Base-by-base conservation (phyloP, 805 yeast genomes). In the Metschnikowia vanudenii region DNA sequence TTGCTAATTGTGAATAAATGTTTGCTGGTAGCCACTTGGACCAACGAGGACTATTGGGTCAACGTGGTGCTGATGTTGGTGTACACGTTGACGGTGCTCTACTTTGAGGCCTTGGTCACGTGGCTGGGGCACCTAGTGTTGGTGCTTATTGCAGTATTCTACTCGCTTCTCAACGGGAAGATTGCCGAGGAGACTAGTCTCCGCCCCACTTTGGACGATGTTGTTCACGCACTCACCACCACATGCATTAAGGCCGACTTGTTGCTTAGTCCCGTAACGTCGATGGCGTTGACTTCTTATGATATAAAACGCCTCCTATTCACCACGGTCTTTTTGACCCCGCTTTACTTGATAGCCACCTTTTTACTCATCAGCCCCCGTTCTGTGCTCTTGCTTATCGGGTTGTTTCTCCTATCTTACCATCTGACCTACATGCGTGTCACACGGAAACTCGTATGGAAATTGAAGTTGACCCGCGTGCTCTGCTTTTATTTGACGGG, bases 341-440 rank as follows among this genome's bases (percentile, higher is more conserved):
- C 99, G 5, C 63, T 88, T 8, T 90, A 94, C 64, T 77, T 91
- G 51, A 68, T 87, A 12, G 63, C 84, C 26, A 79, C 91, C 13
- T 76, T 79, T 51, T 79, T 87, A 58, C 57, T 91, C 24, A 67
- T 92, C 37, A 75, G 85, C 9, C 96, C 97, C 41, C 78, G 89
- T 48, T 73, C 77, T 13, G 67, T 89, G 38, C 62, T 90, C 20
- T 67, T 89, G 29, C 56, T 78, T 1, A 59, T 74, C 10, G 92
- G 94, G 1, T 41, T 78, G 29, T 80, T 80, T 51, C 65, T 84
- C 4, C 72, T 92, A 46, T 82, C 96, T 1, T 92, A 89, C 63
- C 97, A 94, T 65, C 89, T 97, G 22, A 71, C 87, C 19, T 88
- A 89, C 77, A 82, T 90, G 24, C 74, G 89, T 48, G 90, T 92